Evolutionary conservation across 164 flowering plant genomes (phyloP).

Genomic region (Amborella trichopoda): DNA sequence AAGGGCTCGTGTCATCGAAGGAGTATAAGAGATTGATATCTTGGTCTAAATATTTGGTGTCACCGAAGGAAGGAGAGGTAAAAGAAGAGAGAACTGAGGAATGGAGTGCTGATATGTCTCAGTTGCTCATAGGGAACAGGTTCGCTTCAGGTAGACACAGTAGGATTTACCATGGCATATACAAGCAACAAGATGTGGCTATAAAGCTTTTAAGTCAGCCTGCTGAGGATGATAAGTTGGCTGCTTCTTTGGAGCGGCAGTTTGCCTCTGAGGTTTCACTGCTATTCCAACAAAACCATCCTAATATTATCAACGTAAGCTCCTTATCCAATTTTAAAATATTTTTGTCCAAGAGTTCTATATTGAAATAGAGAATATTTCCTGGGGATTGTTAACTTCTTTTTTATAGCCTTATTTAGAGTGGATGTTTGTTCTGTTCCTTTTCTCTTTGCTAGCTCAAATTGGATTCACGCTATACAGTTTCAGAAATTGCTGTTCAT

Average conservation of each 20-base stretch:
- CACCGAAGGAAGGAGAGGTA: slow-evolving; percentile 56
- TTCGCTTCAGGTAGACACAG: slow-evolving; percentile 87
- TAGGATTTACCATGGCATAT: slow-evolving; percentile 71
- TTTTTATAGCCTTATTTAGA: no score
- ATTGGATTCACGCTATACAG: no score
- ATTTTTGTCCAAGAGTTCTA: no score
- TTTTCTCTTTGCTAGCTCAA: no score
- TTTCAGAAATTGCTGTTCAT: no score
- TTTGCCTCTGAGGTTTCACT: slow-evolving; percentile 68
- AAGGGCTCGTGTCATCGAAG: no score
- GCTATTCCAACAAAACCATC: slow-evolving; percentile 51
- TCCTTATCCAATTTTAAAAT: no score
- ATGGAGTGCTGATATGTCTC: slow-evolving; percentile 87
- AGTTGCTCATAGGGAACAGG: slow-evolving; percentile 51
- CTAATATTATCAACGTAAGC: slow-evolving; percentile 77
- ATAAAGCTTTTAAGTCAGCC: slow-evolving; percentile 71
- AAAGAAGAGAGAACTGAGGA: slow-evolving; percentile 62
- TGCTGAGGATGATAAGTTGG: slow-evolving; percentile 59
- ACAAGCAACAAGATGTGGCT: slow-evolving; percentile 67
- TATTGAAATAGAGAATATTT: no score
- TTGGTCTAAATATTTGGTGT: slow-evolving; percentile 80
- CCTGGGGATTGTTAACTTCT: no score
- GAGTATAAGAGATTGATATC: slow-evolving; percentile 66
- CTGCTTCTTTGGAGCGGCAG: slow-evolving; percentile 46
- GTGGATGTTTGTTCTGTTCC: no score